Percentiles rank a stretch among this genome's conserved stretches.
phyloP scores from a whole-genome alignment of 768 basidiomycete genomes.

The Suillus americanus region DNA sequence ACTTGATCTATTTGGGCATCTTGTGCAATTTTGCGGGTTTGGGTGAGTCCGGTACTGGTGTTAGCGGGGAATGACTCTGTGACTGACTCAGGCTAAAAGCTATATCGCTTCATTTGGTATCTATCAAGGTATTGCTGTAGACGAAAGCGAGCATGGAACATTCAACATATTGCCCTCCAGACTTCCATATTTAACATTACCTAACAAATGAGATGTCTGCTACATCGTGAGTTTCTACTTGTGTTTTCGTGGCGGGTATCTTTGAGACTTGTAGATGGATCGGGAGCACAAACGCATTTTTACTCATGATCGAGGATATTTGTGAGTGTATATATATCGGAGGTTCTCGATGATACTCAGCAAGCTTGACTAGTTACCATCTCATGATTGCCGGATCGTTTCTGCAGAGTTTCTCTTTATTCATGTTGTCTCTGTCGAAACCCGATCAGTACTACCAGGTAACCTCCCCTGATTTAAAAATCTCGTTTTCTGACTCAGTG shows the following conservation, averaged over 20 bases:
- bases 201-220: background rate
- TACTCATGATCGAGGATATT: background rate
- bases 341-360: background rate
- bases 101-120: background rate
- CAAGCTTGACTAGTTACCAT: background rate
- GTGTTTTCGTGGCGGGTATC: background rate
- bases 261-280: background rate
- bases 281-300: background rate
- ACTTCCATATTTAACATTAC: background rate
- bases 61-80: background rate
- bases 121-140: background rate
- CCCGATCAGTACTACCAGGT: conserved; percentile 38
- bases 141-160: background rate
- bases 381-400: conserved; percentile 24
- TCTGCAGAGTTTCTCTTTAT: conserved; percentile 30
- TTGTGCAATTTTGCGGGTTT: background rate
- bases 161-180: background rate
- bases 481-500: background rate
- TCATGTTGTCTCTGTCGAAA: conserved; percentile 37
- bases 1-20: background rate
- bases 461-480: background rate
- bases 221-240: background rate
- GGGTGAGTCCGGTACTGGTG: background rate
- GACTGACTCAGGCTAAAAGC: background rate
- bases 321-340: background rate